A percentile compares a stretch with the other conserved stretches of the same genome.
Conservation (phyloP, 495 filamentous ascomycete species). For the Parathielavia appendiculata region DNA sequence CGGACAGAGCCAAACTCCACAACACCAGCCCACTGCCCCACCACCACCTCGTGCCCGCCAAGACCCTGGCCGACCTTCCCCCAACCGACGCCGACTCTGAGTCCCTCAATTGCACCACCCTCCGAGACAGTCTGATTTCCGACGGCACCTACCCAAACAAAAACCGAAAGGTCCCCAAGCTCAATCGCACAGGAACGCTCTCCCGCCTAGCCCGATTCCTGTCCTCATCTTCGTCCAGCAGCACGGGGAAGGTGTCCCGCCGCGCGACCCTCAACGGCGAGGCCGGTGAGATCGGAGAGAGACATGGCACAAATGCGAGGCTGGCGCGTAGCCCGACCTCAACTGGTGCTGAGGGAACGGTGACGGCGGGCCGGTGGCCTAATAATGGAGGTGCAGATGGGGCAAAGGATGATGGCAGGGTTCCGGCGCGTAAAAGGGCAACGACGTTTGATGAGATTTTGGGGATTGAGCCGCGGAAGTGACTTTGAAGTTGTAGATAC, state of each 20-base stretch:
- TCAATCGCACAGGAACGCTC: slow-evolving; percentile 11
- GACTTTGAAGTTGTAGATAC: neutral
- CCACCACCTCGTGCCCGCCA: neutral
- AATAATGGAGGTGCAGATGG: neutral
- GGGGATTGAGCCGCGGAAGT: neutral
- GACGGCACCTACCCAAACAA: neutral
- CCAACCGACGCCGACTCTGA: neutral
- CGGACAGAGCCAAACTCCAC: neutral
- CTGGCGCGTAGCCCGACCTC: no score
- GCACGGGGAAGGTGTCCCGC: neutral
- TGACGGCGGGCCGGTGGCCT: no score
- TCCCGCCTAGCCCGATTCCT: slow-evolving; percentile 15
- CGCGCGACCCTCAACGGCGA: neutral
- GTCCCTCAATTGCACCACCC: neutral
- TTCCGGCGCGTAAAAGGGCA: neutral
- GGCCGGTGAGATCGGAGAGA: neutral
- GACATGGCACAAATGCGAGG: no score
- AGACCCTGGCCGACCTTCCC: neutral
- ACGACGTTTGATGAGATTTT: slow-evolving; percentile 26
- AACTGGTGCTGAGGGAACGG: no score
- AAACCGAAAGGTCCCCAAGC: neutral
- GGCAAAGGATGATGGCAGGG: neutral
- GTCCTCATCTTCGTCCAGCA: neutral
- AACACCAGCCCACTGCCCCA: neutral
- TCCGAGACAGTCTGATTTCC: neutral